Evolutionary conservation across 768 basidiomycete genomes (phyloP).

Genomic region (Boletus pseudo-olivaceus): DNA sequence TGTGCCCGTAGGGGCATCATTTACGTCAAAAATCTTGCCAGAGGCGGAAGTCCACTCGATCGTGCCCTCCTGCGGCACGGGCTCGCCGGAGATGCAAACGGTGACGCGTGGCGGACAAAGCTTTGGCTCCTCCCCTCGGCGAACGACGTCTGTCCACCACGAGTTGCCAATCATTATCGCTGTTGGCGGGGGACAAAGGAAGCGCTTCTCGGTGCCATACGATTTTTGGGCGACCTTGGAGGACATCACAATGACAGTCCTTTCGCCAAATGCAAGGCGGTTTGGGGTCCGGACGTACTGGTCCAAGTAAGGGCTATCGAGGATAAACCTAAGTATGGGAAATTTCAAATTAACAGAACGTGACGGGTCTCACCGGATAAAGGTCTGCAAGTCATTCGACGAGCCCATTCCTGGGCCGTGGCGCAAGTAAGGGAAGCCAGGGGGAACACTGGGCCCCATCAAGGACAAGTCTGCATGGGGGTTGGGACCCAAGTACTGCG

Average conservation of each 20-base stretch:
- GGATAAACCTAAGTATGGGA: conserved; percentile 11
- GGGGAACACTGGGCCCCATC: conserved; percentile 60
- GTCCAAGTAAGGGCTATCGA: conserved; percentile 68
- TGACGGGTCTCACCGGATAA: conserved; percentile 57
- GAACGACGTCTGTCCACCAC: conserved; percentile 86
- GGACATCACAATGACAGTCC: conserved; percentile 96
- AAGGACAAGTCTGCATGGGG: conserved; percentile 56
- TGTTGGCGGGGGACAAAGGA: conserved; percentile 91
- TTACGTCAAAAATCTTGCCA: conserved; percentile 81
- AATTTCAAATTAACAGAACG: conserved; percentile 16
- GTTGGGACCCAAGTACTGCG: conserved; percentile 50
- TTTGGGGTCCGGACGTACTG: conserved; percentile 84
- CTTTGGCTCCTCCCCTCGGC: conserved; percentile 72
- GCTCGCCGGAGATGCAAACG: conserved; percentile 90
- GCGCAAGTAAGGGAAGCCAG: conserved; percentile 62
- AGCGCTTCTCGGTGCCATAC: conserved; percentile 94
- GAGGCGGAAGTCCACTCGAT: conserved; percentile 86
- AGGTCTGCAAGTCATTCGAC: conserved; percentile 73
- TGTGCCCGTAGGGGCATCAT: conserved; percentile 72
- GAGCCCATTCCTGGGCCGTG: conserved; percentile 55
- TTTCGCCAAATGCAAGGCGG: conserved; percentile 86
- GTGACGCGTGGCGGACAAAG: conserved; percentile 77
- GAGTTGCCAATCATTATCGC: conserved; percentile 92
- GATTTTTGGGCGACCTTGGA: conserved; percentile 97
- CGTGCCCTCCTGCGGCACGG: conserved; percentile 76